These are phyloP conservation scores for Angomonas ambiguus DNA, from an alignment of 208 protist species.

Conservation along the genomic window DNA sequence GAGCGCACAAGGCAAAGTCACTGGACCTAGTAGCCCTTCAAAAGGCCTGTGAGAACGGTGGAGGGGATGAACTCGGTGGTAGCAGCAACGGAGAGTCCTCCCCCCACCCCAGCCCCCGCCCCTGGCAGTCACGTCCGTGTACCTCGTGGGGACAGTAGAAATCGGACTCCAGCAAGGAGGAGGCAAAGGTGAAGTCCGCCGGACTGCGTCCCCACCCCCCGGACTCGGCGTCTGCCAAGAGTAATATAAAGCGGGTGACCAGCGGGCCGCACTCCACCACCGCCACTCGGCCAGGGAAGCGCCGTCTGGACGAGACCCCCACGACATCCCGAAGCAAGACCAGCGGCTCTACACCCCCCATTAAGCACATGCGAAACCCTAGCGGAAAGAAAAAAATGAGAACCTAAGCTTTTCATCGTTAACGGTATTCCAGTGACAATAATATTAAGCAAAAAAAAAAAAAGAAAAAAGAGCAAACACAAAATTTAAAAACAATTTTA, in stretches of 20 bases:
- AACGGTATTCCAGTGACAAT: neutral
- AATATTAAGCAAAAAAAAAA: neutral
- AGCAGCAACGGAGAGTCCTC: neutral
- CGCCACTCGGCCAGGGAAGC: neutral
- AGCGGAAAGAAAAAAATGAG: conserved; percentile 1
- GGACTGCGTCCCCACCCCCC: neutral
- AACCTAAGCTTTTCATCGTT: no score
- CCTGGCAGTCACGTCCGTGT: no score
- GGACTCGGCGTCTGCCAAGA: neutral
- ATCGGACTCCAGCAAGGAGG: neutral
- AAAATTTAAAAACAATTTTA: conserved; percentile 9
- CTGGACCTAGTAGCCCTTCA: neutral
- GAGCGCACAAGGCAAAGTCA: neutral
- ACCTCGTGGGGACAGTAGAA: no score
- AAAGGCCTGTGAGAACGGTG: neutral
- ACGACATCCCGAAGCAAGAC: neutral
- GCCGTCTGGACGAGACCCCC: neutral
- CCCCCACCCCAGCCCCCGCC: neutral
- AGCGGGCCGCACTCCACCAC: conserved; percentile 2
- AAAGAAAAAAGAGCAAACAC: neutral
- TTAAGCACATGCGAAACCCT: neutral
- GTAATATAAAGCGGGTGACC: neutral
- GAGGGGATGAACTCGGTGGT: neutral
- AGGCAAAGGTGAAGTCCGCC: neutral
- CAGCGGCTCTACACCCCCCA: neutral